A percentile compares a stretch with the other conserved stretches of the same genome.
phyloP scores from a whole-genome alignment of 1,284 basidiomycete genomes.

The Puccinia novopanici region DNA sequence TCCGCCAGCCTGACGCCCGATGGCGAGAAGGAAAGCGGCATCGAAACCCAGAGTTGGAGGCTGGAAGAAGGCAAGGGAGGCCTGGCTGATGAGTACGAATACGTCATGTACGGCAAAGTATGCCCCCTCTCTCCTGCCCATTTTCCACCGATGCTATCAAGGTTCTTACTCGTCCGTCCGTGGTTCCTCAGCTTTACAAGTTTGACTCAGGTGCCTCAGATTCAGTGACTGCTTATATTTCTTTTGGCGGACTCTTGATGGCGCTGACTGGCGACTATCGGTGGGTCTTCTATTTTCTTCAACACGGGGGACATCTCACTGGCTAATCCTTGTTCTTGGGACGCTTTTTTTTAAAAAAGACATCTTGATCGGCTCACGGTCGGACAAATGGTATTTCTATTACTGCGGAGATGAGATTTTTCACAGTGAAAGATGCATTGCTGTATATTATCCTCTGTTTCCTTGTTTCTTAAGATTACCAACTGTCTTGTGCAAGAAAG shows the following conservation, averaged over 20 bases:
- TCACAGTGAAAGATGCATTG: neutral
- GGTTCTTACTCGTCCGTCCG: too few species aligned
- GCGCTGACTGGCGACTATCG: constrained; percentile 89
- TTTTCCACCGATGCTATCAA: neutral
- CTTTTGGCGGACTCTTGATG: constrained; percentile 95
- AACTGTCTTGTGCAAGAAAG: too few species aligned
- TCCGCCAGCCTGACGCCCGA: constrained; percentile 71
- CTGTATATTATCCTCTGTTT: neutral
- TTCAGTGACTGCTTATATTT: constrained; percentile 77
- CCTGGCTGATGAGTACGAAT: constrained; percentile 93
- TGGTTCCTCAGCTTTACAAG: constrained; percentile 26
- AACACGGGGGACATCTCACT: too few species aligned
- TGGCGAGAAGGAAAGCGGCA: constrained; percentile 65
- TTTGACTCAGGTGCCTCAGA: constrained; percentile 45
- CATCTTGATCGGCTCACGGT: constrained; percentile 48
- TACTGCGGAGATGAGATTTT: constrained; percentile 42
- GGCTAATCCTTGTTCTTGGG: neutral
- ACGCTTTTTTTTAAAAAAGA: neutral
- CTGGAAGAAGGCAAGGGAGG: constrained; percentile 82
- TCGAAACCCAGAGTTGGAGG: constrained; percentile 78
- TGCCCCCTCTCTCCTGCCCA: neutral
- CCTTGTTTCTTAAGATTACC: too few species aligned
- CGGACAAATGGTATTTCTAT: constrained; percentile 39
- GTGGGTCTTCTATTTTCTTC: neutral
- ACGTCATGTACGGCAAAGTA: constrained; percentile 99